Percentiles rank a stretch among this genome's conserved stretches.
phyloP scores from a whole-genome alignment of 1,139 yeast genomes.

The Wickerhamomyces sp. region DNA sequence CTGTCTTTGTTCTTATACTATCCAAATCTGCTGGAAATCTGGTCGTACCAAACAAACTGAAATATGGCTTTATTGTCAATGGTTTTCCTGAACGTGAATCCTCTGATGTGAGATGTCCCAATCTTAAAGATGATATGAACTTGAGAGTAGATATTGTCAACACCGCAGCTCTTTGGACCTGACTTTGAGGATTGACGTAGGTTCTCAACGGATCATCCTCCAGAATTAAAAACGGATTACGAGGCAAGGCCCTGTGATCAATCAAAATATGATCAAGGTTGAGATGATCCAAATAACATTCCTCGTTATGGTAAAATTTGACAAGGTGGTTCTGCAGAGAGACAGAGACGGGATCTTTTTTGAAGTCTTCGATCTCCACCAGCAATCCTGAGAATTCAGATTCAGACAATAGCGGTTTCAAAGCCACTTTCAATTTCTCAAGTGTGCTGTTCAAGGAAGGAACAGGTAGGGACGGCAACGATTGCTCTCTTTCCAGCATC shows the following conservation, averaged over 20 bases:
- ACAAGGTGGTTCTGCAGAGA: constrained; percentile 49
- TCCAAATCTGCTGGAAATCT: constrained; percentile 46
- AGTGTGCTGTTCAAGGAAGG: constrained; percentile 44
- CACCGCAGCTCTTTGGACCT: constrained; percentile 62
- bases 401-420: constrained; percentile 40
- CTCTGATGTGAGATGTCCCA: constrained; percentile 52
- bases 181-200: constrained; percentile 43
- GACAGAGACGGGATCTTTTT: constrained; percentile 35
- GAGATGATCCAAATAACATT: constrained; percentile 53
- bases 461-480: constrained; percentile 37
- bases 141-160: constrained; percentile 60
- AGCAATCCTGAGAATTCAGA: constrained; percentile 10
- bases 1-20: constrained; percentile 34
- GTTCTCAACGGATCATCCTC: constrained; percentile 71
- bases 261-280: constrained; percentile 55
- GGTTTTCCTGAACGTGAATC: constrained; percentile 46
- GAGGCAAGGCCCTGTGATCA: constrained; percentile 67
- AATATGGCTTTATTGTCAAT: constrained; percentile 63
- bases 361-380: constrained; percentile 40
- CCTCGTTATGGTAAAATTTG: constrained; percentile 36
- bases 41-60: constrained; percentile 63
- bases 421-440: constrained; percentile 40
- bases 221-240: constrained; percentile 67
- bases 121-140: constrained; percentile 55
- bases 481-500: neutral